These are phyloP conservation scores for Tagetes erecta DNA, from an alignment of 129 eudicot species.

Conservation along the genomic window DNA sequence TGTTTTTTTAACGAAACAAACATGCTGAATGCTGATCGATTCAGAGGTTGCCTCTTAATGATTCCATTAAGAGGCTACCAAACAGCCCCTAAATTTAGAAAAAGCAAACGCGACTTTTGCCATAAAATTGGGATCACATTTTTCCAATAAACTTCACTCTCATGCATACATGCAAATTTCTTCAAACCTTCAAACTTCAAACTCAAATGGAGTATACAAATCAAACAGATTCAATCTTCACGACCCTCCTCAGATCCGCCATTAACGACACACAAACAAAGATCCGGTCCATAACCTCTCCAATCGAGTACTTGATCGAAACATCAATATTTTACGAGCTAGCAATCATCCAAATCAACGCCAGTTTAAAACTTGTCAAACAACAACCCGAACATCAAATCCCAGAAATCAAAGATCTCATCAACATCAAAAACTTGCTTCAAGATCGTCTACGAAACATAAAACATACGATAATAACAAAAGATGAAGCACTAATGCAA, in stretches of 20 bases:
- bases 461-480: slow-evolving; percentile 37
- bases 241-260: slow-evolving; percentile 57
- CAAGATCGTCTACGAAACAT: slow-evolving; percentile 45
- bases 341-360: slow-evolving; percentile 59
- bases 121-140: slow-evolving; percentile 23
- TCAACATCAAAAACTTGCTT: slow-evolving; percentile 48
- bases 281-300: slow-evolving; percentile 43
- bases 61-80: too few relatives aligned
- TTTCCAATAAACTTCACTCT: neutral
- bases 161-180: slow-evolving; percentile 6
- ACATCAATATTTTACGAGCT: slow-evolving; percentile 70
- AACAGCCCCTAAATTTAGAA: slow-evolving; percentile 1
- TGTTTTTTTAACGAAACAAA: too few relatives aligned
- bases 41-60: too few relatives aligned
- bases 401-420: slow-evolving; percentile 44
- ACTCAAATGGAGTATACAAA: slow-evolving; percentile 39
- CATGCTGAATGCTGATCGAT: too few relatives aligned
- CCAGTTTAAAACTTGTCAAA: slow-evolving; percentile 42
- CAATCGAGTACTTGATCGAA: slow-evolving; percentile 50
- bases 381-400: slow-evolving; percentile 41
- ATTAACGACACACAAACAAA: slow-evolving; percentile 65
- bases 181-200: slow-evolving; percentile 23
- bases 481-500: neutral
- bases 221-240: slow-evolving; percentile 51
- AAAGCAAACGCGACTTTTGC: slow-evolving; percentile 15